Percentiles rank a stretch among this genome's conserved stretches.
Evolutionary conservation across 2,329 filamentous ascomycete genomes (phyloP).

Genomic region (Bertia moriformis): DNA sequence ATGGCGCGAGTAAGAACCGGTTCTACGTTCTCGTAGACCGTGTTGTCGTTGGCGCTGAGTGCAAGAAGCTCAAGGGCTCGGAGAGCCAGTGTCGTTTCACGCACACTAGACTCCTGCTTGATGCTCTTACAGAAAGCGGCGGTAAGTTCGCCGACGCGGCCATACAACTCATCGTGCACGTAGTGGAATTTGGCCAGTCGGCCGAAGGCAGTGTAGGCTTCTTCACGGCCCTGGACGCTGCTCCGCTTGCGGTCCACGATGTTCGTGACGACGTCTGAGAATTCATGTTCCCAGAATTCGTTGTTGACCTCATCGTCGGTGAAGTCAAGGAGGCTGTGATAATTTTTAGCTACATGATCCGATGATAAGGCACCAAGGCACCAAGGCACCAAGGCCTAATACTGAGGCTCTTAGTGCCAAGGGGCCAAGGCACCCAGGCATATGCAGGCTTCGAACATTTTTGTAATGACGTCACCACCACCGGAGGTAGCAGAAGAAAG

Average conservation of each 20-base stretch:
- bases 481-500: background rate
- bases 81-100: constrained; percentile 46
- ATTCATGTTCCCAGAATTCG: constrained; percentile 42
- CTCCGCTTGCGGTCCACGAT: constrained; percentile 56
- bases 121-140: constrained; percentile 47
- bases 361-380: too few relatives aligned
- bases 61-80: constrained; percentile 45
- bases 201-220: constrained; percentile 38
- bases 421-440: constrained; percentile 47
- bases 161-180: constrained; percentile 40
- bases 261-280: constrained; percentile 44
- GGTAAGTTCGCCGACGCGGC: constrained; percentile 37
- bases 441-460: too few relatives aligned
- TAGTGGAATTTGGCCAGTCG: constrained; percentile 47
- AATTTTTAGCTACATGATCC: too few relatives aligned
- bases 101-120: constrained; percentile 44
- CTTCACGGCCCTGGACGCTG: constrained; percentile 47
- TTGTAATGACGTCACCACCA: too few relatives aligned
- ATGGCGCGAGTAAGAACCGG: constrained; percentile 42
- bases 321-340: constrained; percentile 33
- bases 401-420: too few relatives aligned
- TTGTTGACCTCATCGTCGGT: constrained; percentile 30
- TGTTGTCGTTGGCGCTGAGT: constrained; percentile 45
- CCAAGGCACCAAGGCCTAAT: too few relatives aligned
- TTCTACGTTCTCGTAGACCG: constrained; percentile 41